Evolutionary conservation across 225 moss, liverwort and hornwort genomes (phyloP), one percentile per base, ranked within the genome.

Genomic region (Antitrichia curtipendula): DNA sequence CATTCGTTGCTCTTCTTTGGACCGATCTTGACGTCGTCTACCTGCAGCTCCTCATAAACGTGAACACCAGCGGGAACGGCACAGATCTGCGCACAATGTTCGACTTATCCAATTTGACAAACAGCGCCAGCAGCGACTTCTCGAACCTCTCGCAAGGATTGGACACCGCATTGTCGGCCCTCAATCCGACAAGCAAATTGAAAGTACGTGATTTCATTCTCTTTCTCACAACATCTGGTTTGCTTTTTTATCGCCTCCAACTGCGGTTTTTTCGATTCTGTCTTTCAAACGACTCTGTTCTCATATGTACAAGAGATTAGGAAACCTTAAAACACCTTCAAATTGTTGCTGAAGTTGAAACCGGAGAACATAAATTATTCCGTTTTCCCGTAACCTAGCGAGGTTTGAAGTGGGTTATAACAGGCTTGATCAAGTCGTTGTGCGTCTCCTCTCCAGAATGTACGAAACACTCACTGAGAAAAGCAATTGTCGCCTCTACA

Each of bases 131-230:
- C 53, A 81, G 84, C 62, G 87, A 45, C 31, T 84, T 57, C 84
- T 93, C 91, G 18, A 86, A 90, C 65, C 87, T 93, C 41, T 8
- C 85, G 31, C 63, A 14, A 82, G 93, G 88, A 29, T 86, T 93
- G 41, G 61, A 88, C 57, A 87, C 49, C 69, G 91, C 93, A 70
- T 25, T 84, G 69, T 25, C 70, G n/a, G 85, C 90, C 31, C 18
- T 93, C 76, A 89, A 81, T 32, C 74, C 85, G 27, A 70, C 65
- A 27, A 91, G 91, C 79, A 75, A 90, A 49, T 69, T 93, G 43
- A 93, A 90, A 65, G 93, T 93, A 68, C 16, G 75, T 82, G 36
- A 80, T 64, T 57, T 64, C 75, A 29, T 74, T 20, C n/a, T 75
- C 75, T 49, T 38, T n/a, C 61, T 85, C 64, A 17, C 6, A 31